phyloP scores from a whole-genome alignment of 1,139 yeast species.

The Pichia sorboxylosa region DNA sequence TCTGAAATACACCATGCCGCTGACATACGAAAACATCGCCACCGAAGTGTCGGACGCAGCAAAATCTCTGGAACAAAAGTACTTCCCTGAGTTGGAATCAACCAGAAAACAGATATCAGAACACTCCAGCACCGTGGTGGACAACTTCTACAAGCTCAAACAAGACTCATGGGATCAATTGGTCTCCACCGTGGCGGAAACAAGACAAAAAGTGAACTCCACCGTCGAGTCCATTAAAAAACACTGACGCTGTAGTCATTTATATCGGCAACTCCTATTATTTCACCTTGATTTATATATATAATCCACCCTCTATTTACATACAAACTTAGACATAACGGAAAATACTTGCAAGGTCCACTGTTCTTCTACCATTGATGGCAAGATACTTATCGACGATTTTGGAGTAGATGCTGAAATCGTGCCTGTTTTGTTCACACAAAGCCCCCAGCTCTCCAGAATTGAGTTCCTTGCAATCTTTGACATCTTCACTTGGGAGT shows the following conservation, averaged over 20 bases:
- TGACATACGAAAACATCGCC: conserved; percentile 24
- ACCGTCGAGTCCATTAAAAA: conserved; percentile 5
- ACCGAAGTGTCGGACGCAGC: conserved; percentile 13
- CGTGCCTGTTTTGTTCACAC: conserved; percentile 66
- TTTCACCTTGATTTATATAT: no score
- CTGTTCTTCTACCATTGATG: conserved; percentile 86
- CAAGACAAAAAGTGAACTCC: conserved; percentile 5
- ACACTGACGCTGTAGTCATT: conserved; percentile 1
- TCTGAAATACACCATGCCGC: conserved; percentile 26
- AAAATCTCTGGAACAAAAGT: conserved; percentile 19
- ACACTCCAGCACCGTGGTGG: background rate
- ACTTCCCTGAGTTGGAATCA: conserved; percentile 26
- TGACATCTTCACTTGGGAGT: conserved; percentile 25
- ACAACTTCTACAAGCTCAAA: conserved; percentile 1
- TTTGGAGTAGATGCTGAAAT: conserved; percentile 45
- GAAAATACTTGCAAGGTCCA: conserved; percentile 75
- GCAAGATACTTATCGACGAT: conserved; percentile 65
- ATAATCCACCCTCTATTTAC: no score
- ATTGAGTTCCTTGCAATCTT: conserved; percentile 24
- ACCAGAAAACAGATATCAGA: conserved; percentile 11
- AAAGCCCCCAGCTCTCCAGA: conserved; percentile 57
- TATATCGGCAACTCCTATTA: no score
- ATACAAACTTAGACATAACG: no score
- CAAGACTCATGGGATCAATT: conserved; percentile 8
- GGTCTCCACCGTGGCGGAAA: conserved; percentile 6